A percentile compares a stretch with the other conserved stretches of the same genome.
These are phyloP conservation scores for Calonectria pteridis DNA, from an alignment of 2,329 filamentous ascomycete species.

Conservation along the genomic window DNA sequence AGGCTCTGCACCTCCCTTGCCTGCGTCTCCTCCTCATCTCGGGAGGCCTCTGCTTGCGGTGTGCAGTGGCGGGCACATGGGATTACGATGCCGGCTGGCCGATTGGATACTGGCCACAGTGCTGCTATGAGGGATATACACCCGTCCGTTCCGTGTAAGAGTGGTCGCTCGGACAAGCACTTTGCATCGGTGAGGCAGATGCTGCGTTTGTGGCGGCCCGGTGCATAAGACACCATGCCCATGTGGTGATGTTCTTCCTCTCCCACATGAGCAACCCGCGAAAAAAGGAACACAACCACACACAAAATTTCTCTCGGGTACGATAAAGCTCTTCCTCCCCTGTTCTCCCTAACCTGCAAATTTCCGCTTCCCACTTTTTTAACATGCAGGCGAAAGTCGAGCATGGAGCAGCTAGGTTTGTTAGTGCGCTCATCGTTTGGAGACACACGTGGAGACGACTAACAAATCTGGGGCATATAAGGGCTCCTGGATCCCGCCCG, in stretches of 20 bases:
- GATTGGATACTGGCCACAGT: not conserved
- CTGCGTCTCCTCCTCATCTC: not conserved
- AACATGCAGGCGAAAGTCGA: not conserved
- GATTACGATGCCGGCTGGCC: not conserved
- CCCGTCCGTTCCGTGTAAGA: not conserved
- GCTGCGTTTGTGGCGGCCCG: not conserved
- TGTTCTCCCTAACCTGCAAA: not conserved
- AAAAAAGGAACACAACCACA: not conserved
- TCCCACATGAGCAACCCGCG: not conserved
- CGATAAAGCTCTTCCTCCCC: not conserved
- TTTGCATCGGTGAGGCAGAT: not conserved
- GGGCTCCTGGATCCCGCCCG: not conserved
- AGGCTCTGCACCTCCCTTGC: not conserved
- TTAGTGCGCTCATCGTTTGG: not conserved
- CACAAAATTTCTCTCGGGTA: not conserved
- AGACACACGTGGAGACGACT: not conserved
- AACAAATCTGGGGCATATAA: constrained; percentile 10
- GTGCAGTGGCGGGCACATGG: not conserved
- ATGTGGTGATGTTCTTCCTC: not conserved
- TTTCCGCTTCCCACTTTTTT: constrained; percentile 13
- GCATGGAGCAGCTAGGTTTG: not conserved
- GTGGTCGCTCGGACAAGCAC: not conserved
- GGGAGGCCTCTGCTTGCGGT: constrained; percentile 7
- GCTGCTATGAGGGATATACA: constrained; percentile 9
- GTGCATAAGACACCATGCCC: not conserved